Percentiles rank a stretch among this genome's conserved stretches.
Conservation (phyloP, 208 protist species). For the Trypanosoma melophagium region DNA sequence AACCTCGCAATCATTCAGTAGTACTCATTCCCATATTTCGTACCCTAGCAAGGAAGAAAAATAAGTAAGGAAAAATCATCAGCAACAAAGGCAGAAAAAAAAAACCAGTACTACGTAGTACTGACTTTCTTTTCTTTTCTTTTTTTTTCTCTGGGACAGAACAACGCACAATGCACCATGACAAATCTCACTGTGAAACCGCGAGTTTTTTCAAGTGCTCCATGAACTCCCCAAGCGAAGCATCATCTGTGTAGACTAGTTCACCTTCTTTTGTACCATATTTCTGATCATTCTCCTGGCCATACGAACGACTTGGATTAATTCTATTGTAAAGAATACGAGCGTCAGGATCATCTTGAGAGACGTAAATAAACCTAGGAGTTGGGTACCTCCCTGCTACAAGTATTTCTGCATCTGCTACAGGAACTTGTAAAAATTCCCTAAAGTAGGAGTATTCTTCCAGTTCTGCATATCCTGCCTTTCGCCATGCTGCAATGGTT, state of each 20-base stretch:
- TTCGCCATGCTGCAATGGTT: constrained; percentile 94
- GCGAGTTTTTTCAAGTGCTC: constrained; percentile 97
- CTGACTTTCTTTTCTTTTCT: background rate
- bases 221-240: constrained; percentile 96
- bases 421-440: constrained; percentile 92
- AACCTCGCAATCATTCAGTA: too few species aligned
- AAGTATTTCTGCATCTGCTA: constrained; percentile 91
- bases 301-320: constrained; percentile 97
- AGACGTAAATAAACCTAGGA: constrained; percentile 96
- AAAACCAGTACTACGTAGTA: constrained; percentile 7
- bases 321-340: constrained; percentile 98
- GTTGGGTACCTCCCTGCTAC: constrained; percentile 92
- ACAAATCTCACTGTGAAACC: constrained; percentile 68
- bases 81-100: constrained; percentile 9
- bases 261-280: constrained; percentile 79
- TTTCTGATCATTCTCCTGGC: constrained; percentile 45
- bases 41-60: too few species aligned
- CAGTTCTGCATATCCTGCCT: constrained; percentile 92
- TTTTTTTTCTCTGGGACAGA: background rate
- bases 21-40: too few species aligned
- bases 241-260: constrained; percentile 98
- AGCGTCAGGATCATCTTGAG: constrained; percentile 94
- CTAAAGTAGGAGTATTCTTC: constrained; percentile 95
- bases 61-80: too few species aligned
- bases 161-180: constrained; percentile 1